These are phyloP conservation scores for Tetrapyrgos nigripes DNA, from an alignment of 1,284 basidiomycete genomes.

Conservation along the genomic window DNA sequence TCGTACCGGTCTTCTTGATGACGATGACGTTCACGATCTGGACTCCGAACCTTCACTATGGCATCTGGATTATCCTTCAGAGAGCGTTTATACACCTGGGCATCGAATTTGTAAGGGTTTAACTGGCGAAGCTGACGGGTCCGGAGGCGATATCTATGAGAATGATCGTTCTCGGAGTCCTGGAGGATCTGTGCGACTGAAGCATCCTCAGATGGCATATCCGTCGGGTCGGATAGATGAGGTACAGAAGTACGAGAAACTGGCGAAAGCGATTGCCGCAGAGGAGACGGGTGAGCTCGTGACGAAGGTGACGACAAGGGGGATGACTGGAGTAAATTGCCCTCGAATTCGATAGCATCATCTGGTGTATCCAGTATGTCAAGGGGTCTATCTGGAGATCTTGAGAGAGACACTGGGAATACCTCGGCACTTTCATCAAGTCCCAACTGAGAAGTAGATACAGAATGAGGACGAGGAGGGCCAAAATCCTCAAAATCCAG, in stretches of 20 bases:
- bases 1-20: constrained; percentile 34
- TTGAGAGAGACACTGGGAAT: no score
- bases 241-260: no score
- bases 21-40: constrained; percentile 25
- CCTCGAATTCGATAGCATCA: no score
- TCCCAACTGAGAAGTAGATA: no score
- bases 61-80: constrained; percentile 61
- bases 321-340: background rate
- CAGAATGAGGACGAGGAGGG: no score
- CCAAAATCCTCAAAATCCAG: no score
- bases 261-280: background rate
- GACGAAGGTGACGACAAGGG: background rate
- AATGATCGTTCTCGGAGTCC: constrained; percentile 10
- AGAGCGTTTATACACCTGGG: constrained; percentile 50
- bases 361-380: no score
- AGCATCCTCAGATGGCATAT: background rate
- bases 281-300: background rate
- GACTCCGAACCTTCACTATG: constrained; percentile 50
- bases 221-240: no score
- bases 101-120: constrained; percentile 61
- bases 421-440: no score
- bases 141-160: constrained; percentile 59
- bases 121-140: constrained; percentile 55
- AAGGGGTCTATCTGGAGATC: no score
- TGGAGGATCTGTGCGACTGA: background rate